These are phyloP conservation scores for Rhytidhysteron rufulum DNA, from an alignment of 2,329 filamentous ascomycete species.

Conservation along the genomic window DNA sequence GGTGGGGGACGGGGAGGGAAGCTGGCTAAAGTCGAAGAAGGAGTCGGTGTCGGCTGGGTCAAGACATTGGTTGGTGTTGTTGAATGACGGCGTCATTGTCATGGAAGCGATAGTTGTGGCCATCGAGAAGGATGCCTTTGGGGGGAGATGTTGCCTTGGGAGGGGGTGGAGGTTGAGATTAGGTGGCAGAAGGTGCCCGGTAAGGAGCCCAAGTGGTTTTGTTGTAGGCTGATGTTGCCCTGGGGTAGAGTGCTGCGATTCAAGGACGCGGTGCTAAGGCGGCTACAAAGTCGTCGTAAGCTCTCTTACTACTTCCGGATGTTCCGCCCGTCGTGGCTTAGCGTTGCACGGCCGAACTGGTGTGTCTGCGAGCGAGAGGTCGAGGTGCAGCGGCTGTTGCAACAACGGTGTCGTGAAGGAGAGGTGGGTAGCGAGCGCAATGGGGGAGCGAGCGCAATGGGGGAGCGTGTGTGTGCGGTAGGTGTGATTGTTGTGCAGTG, in stretches of 20 bases:
- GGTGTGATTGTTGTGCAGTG: too few species aligned
- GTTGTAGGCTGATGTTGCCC: not conserved
- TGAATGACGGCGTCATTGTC: constrained; percentile 32
- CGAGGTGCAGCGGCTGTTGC: not conserved
- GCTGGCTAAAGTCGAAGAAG: constrained; percentile 55
- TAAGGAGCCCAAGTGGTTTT: not conserved
- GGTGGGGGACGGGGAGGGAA: constrained; percentile 58
- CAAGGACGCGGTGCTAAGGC: not conserved
- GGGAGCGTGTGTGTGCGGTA: too few species aligned
- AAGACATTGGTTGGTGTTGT: constrained; percentile 35
- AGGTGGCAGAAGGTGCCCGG: not conserved
- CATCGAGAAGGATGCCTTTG: constrained; percentile 17
- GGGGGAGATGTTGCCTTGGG: too few species aligned
- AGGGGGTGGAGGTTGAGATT: not conserved
- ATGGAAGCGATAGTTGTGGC: constrained; percentile 34
- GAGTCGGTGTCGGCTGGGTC: constrained; percentile 38
- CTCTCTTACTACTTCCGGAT: not conserved
- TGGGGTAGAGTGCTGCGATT: too few species aligned
- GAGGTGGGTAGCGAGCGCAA: not conserved
- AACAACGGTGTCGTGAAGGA: not conserved
- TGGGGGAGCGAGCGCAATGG: not conserved
- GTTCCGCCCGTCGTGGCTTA: not conserved
- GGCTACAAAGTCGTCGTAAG: not conserved
- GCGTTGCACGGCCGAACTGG: not conserved
- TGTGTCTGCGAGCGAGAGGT: not conserved